phyloP scores from a whole-genome alignment of 805 yeast species.

The Saccharomyces kudriavzevii region DNA sequence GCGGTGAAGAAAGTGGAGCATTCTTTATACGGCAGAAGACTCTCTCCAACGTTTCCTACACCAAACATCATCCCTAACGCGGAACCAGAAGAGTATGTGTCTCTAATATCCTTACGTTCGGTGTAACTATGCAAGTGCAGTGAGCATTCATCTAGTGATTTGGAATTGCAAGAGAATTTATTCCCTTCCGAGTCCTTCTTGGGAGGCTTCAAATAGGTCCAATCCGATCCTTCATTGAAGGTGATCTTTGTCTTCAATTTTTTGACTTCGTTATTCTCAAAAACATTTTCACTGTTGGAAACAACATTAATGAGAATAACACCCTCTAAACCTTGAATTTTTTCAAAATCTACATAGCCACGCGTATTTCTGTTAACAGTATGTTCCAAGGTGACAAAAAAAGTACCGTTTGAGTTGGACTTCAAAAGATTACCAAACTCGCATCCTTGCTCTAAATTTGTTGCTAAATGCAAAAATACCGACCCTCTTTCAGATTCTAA shows the following conservation, averaged over 20 bases:
- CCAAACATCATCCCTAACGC: constrained; percentile 85
- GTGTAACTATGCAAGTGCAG: constrained; percentile 86
- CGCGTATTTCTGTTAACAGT: constrained; percentile 62
- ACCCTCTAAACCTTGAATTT: constrained; percentile 77
- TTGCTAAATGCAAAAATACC: constrained; percentile 76
- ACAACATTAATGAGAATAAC: constrained; percentile 69
- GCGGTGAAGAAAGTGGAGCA: constrained; percentile 67
- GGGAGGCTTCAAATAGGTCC: constrained; percentile 72
- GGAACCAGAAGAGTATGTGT: constrained; percentile 78
- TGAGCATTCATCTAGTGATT: constrained; percentile 56
- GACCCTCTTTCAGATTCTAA: constrained; percentile 65
- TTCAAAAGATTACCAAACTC: constrained; percentile 79
- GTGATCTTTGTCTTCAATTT: constrained; percentile 64
- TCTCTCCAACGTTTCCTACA: constrained; percentile 82
- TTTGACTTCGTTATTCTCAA: constrained; percentile 39
- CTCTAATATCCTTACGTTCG: constrained; percentile 75
- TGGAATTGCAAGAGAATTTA: constrained; percentile 44
- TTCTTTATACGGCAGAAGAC: constrained; percentile 40
- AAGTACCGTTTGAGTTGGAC: constrained; percentile 87
- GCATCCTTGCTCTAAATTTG: constrained; percentile 39
- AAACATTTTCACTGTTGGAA: constrained; percentile 39
- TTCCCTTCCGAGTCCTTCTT: constrained; percentile 51
- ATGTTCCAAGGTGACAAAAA: constrained; percentile 59
- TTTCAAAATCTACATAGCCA: constrained; percentile 88
- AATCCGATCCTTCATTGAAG: constrained; percentile 85